Base-by-base conservation (phyloP, 2,329 filamentous ascomycete genomes). In the Nemania abortiva region DNA sequence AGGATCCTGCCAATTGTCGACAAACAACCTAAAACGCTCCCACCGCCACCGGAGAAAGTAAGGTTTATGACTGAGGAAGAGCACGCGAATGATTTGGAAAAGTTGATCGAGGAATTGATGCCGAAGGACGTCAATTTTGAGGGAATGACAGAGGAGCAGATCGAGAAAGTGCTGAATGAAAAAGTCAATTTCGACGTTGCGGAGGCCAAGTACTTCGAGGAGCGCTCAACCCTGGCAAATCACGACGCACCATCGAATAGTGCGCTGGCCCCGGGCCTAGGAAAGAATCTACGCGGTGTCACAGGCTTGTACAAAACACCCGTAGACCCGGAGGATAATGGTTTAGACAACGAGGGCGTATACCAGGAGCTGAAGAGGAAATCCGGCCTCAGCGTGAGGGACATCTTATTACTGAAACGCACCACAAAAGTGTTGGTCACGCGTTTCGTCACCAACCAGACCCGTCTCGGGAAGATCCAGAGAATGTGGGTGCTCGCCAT, bases 381-480 rank as follows among this genome's bases (percentile, higher is more conserved):
- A 71, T 89, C 87, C 57, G 87, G 88, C 73, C 78, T 90, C 79
- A 82, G 74, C 20, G 81, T 90, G 65, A 74, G 77, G 59, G 81
- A 90, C 27, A 86, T 91, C 73, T 72, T 85, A 55, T 73, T 77
- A 5, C 78, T 97, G 68, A 85, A 88, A 83, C 0, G 0, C 0
- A 18, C 0, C 9, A 39, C 88, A 72, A 97, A 97, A 86, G 85
- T 87, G 56, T 83, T 99, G 55, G 92, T 97, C 55, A 78, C 79
- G 4, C 92, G 95, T 77, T 82, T 82, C 49, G 96, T 99, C 68
- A 85, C 89, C 73, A 98, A 99, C 83, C 95, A 98, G 86, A 98
- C 96, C 24, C 92, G 95, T 84, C 89, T 99, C 82, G 96, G 96
- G 79, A 99, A 98, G 86, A 91, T 99, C 68, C 87, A 87, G 74